Base-by-base conservation (phyloP, 306 rosid genomes). In the Ormosia emarginata region DNA sequence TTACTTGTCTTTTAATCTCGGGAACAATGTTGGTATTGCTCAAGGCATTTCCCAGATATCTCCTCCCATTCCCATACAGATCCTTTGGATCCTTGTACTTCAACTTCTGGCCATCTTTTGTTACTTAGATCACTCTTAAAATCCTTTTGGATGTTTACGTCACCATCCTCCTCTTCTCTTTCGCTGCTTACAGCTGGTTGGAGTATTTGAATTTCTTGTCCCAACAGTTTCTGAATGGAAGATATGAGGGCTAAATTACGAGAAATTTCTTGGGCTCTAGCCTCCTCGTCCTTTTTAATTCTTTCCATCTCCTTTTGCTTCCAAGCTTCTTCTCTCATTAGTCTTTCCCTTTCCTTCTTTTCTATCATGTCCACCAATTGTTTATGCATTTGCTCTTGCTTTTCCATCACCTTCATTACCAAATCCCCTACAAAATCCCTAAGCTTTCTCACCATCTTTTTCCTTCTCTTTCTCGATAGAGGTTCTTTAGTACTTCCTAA, bases 281-380 rank as follows among this genome's bases (percentile, higher is more conserved):
- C 75, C 77, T 90, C 91, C 76, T 91, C 91, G 7, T 89, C 90
- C 78, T 82, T 88, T 80, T 75, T 82, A 13, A 80, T 81, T 64
- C 97, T 91, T 69, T 90, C 92, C 63, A 85, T 86, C 89, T 90
- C 94, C 71, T 74, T 75, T 59, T 83, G 93, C 86, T 79, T 93
- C 99, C 96, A 95, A 7, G 90, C 94, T 84, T 88, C 95, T 89
- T 95, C 98, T 83, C 97, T 88, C 62, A 57, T 46, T 12, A 83
- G 56, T 66, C 97, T 93, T 80, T 95, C 97, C 58, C 40, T 86
- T 83, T 92, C 97, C 84, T 40, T 91, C 83, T 30, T 91, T 69
- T 90, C 95, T 63, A 95, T 79, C 85, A 86, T 81, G 44, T 92
- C 92, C 76, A 95, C 79, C 72, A 95, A 67, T 80, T 90, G 90